These are phyloP conservation scores for Pseudophaeomoniella oleicola DNA, from an alignment of 2,329 filamentous ascomycete species.

Conservation along the genomic window DNA sequence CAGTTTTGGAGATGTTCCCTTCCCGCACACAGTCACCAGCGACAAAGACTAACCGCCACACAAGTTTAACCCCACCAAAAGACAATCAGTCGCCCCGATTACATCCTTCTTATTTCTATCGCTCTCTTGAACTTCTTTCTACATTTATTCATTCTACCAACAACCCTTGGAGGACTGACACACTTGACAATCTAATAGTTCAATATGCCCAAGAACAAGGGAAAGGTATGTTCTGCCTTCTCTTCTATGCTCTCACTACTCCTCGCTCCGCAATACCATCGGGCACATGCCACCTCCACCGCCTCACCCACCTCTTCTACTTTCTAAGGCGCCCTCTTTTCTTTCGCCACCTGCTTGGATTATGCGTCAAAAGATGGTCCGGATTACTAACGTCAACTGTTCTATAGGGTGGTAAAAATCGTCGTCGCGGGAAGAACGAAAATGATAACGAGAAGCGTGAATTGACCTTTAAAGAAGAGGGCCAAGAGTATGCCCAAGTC, in stretches of 20 bases:
- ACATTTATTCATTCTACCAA: conserved; percentile 10
- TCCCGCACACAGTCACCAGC: background rate
- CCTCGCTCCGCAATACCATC: too few relatives aligned
- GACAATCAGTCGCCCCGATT: conserved; percentile 3
- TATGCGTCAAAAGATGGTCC: conserved; percentile 14
- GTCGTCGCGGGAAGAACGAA: conserved; percentile 96
- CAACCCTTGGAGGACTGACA: conserved; percentile 5
- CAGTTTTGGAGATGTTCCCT: background rate
- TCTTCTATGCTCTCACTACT: conserved; percentile 11
- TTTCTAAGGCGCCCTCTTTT: too few relatives aligned
- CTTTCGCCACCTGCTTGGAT: too few relatives aligned
- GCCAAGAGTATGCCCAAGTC: conserved; percentile 81
- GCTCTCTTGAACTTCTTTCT: background rate
- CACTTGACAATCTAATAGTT: conserved; percentile 10
- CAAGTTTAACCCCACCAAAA: conserved; percentile 1
- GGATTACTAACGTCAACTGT: conserved; percentile 3
- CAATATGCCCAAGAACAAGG: conserved; percentile 98
- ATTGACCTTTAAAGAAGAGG: conserved; percentile 96
- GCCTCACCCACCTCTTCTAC: background rate
- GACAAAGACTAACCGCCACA: background rate
- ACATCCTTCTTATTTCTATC: conserved; percentile 3
- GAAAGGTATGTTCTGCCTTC: conserved; percentile 57
- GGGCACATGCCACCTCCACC: too few relatives aligned
- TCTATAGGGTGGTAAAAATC: conserved; percentile 86
- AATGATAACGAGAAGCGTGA: conserved; percentile 99